Evolutionary conservation across 306 rosid species (phyloP).

Genomic region (Sesbania bispinosa): DNA sequence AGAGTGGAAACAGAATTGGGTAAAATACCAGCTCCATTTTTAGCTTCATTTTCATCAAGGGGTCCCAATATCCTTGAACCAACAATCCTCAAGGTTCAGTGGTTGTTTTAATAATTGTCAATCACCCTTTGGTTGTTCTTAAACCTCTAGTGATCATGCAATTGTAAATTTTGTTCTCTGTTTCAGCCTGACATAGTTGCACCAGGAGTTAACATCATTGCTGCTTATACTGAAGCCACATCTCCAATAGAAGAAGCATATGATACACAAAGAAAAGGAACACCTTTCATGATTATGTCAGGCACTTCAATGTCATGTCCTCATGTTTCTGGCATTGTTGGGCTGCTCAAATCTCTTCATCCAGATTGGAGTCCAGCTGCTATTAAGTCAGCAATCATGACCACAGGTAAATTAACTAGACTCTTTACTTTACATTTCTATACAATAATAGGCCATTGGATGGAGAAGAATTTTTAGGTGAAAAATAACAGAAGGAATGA

Average conservation of each 20-base stretch:
- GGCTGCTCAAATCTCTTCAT: conserved; percentile 44
- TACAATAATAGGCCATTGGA: too few species aligned
- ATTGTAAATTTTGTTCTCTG: not conserved
- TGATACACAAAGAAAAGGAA: not conserved
- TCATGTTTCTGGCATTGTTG: conserved; percentile 59
- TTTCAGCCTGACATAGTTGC: conserved; percentile 48
- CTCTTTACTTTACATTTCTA: too few species aligned
- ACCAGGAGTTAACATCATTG: conserved; percentile 51
- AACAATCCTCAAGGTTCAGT: conserved; percentile 55
- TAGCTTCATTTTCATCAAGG: conserved; percentile 78
- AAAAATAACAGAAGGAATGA: too few species aligned
- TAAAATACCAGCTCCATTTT: conserved; percentile 38
- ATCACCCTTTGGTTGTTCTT: not conserved
- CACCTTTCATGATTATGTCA: conserved; percentile 22
- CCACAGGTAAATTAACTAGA: conserved; percentile 60
- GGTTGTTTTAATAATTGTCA: not conserved
- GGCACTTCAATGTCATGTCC: conserved; percentile 59
- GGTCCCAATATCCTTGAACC: conserved; percentile 53
- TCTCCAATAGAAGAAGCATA: not conserved
- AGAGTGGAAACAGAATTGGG: conserved; percentile 35
- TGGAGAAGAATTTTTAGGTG: too few species aligned
- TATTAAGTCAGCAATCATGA: conserved; percentile 70
- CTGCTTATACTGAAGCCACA: conserved; percentile 21
- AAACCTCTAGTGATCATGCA: not conserved
- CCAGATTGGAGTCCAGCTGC: conserved; percentile 66